Evolutionary conservation across 169 alveolate species (phyloP).

Genomic region (Toxoplasma gondii): DNA sequence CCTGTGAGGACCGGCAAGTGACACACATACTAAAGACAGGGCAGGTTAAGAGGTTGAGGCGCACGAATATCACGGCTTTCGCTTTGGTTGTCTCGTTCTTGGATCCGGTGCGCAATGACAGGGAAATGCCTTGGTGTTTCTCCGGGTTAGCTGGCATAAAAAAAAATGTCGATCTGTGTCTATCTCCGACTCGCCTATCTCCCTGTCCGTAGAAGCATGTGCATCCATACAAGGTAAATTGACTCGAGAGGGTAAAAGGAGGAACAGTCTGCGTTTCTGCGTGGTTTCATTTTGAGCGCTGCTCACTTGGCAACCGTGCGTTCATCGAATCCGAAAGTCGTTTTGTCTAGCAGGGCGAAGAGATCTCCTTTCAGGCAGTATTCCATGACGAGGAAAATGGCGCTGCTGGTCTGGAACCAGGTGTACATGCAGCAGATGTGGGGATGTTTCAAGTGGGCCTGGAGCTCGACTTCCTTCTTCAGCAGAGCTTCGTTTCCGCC

Average conservation of each 20-base stretch:
- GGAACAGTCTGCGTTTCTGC: too few species aligned
- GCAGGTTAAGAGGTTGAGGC: not conserved
- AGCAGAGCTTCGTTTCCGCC: constrained; percentile 79
- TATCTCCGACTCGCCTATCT: too few species aligned
- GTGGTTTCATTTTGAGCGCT: not conserved
- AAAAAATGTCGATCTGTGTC: too few species aligned
- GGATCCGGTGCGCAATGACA: too few species aligned
- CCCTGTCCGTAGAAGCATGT: too few species aligned
- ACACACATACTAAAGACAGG: not conserved
- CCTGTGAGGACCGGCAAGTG: not conserved
- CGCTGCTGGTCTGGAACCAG: constrained; percentile 83
- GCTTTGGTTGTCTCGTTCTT: too few species aligned
- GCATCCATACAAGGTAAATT: too few species aligned
- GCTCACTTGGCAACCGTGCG: constrained; percentile 74
- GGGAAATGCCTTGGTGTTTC: too few species aligned
- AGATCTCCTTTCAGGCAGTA: constrained; percentile 85
- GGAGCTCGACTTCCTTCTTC: constrained; percentile 88
- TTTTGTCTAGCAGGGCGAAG: constrained; percentile 73
- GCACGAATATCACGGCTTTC: too few species aligned
- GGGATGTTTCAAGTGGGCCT: constrained; percentile 88
- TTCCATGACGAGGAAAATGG: constrained; percentile 85
- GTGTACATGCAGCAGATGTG: constrained; percentile 85
- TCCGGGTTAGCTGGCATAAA: too few species aligned
- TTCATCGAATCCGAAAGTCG: constrained; percentile 74
- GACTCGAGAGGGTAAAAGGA: too few species aligned